Percentiles rank a stretch among this genome's conserved stretches.
Evolutionary conservation across 1,284 basidiomycete species (phyloP).

Genomic region (Tremellales sp.): DNA sequence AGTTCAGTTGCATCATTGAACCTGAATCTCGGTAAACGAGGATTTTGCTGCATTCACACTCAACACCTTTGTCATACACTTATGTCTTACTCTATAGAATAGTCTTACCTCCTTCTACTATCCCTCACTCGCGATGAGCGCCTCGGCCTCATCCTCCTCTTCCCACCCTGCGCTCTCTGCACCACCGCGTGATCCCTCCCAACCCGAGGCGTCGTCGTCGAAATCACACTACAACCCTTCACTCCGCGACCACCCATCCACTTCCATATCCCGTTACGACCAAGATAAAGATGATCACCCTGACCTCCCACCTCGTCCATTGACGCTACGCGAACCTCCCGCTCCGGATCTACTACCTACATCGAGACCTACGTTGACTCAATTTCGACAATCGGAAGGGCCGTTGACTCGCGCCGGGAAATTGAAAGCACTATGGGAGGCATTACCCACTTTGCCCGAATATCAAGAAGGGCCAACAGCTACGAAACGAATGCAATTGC

Average conservation of each 20-base stretch:
- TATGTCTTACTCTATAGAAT: not conserved
- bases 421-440: conserved; percentile 44
- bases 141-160: not conserved
- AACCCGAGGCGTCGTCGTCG: not conserved
- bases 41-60: not conserved
- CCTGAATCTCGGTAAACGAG: not conserved
- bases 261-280: not conserved
- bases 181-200: not conserved
- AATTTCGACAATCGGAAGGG: conserved; percentile 45
- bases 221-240: too few relatives aligned
- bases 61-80: not conserved
- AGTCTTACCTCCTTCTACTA: not conserved
- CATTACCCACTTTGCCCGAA: conserved; percentile 39
- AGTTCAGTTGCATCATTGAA: not conserved
- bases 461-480: conserved; percentile 25
- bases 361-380: conserved; percentile 34
- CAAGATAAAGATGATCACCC: not conserved
- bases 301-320: not conserved
- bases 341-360: not conserved
- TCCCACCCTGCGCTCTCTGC: not conserved
- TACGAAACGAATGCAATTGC: conserved; percentile 40
- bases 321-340: not conserved
- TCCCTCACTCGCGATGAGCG: not conserved
- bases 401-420: conserved; percentile 35
- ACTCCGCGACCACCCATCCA: too few relatives aligned